Base-by-base conservation (phyloP, 768 basidiomycete species). In the Lactarius akahatsu region DNA sequence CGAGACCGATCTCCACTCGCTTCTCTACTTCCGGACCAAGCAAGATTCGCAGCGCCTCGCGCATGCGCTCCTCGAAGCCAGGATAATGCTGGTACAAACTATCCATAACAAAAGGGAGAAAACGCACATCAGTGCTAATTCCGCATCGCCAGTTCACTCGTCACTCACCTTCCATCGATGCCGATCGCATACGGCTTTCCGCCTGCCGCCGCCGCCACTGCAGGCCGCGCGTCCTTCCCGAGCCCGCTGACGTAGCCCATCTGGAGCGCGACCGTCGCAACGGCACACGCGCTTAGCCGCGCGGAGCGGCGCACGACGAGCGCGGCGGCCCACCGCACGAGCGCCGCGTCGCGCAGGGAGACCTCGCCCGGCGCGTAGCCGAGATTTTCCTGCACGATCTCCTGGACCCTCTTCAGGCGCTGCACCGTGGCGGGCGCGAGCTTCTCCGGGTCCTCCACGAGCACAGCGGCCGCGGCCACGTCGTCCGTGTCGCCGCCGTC, bases 1-100 rank as follows among this genome's bases (percentile, higher is more conserved):
- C 97, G 74, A 98, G 75, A 43, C 94, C 96, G 72, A 98, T 91
- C 58, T 89, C 83, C 0, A 97, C 87, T 36, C 86, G 80, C 72
- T 85, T 81, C 79, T 96, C 94, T 8, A 91, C 86, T 38, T 91
- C 87, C 47, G 85, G 80, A 2, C 96, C 96, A 3, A 98, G 85
- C 26, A 98, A 73, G 3, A 78, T 74, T n/a, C 84, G 80, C 59
- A 99, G 76, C 0, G 95, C 88, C 54, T 87, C 86, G 20, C 94
- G 84, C 62, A 97, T 79, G 15, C 83, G 84, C 16, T 82, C 79
- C 72, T 94, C 85, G 75, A 94, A 99, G 72, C 85, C 81, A 1
- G 97, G 97, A 76, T 98, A 96, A 74, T 93, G 90, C 74, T 98
- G 91, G 70, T 94, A 87, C 74, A 99, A 79, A 76, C 94, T 95